Percentiles rank a stretch among this genome's conserved stretches.
Evolutionary conservation across 805 yeast genomes (phyloP).

Genomic region (Scheffersomyces stipitis): DNA sequence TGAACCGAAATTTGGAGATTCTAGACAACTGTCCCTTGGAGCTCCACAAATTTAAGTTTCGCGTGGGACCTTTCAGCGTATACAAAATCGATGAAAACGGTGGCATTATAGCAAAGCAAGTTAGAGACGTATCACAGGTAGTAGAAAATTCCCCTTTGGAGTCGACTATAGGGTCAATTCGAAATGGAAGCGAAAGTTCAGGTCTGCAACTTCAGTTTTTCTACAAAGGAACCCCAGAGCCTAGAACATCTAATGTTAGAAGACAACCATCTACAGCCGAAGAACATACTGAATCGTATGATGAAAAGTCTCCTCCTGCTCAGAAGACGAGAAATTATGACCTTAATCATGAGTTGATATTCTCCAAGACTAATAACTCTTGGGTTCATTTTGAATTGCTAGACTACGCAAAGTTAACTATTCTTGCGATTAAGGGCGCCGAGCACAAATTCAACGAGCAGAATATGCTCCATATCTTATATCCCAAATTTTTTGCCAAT

Average conservation of each 20-base stretch:
- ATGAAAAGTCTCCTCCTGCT: background rate
- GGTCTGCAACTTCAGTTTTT: background rate
- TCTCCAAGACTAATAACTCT: slow-evolving; percentile 25
- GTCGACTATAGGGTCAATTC: background rate
- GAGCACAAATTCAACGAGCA: slow-evolving; percentile 38
- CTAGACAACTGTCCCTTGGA: slow-evolving; percentile 20
- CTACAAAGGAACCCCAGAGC: background rate
- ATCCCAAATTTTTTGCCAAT: slow-evolving; percentile 45
- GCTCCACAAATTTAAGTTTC: slow-evolving; percentile 5
- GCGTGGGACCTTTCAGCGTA: slow-evolving; percentile 27
- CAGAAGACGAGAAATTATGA: background rate
- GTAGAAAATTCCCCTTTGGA: too few species aligned
- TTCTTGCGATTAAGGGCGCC: slow-evolving; percentile 41
- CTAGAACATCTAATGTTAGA: background rate
- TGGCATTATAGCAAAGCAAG: background rate
- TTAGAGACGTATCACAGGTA: too few species aligned
- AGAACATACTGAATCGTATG: background rate
- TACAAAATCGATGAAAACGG: slow-evolving; percentile 6
- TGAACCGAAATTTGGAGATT: slow-evolving; percentile 37
- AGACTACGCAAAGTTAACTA: slow-evolving; percentile 38
- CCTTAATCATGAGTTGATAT: slow-evolving; percentile 12
- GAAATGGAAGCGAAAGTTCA: background rate
- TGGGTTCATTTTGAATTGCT: slow-evolving; percentile 38
- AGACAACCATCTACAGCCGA: too few species aligned
- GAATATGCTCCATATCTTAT: slow-evolving; percentile 42